phyloP scores from a whole-genome alignment of 257 asterid species.

The Solanum pinnatisectum region DNA sequence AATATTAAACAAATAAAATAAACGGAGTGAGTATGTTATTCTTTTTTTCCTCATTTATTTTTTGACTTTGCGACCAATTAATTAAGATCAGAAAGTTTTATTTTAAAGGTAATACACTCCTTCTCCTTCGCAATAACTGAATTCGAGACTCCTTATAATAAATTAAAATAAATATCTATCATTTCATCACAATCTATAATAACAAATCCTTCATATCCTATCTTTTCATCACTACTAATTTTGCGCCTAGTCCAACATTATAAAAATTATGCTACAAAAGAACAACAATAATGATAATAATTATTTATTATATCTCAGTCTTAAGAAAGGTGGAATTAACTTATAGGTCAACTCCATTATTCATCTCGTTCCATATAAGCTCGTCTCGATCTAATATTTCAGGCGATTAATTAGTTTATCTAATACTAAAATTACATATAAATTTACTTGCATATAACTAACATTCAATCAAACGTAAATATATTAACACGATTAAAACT shows the following conservation, averaged over 20 bases:
- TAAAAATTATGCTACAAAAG: too few species aligned
- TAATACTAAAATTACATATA: neutral
- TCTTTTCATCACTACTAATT: neutral
- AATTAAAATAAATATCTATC: accelerated
- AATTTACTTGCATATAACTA: neutral
- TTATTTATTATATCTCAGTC: neutral
- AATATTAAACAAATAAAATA: too few species aligned
- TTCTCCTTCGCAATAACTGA: neutral
- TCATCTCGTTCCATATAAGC: neutral
- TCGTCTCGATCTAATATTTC: neutral
- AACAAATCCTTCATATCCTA: neutral
- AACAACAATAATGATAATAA: neutral
- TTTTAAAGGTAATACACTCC: neutral
- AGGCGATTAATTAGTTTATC: neutral
- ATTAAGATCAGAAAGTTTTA: neutral
- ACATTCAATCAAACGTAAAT: neutral
- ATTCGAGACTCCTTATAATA: neutral
- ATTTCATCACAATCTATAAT: neutral
- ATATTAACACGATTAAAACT: neutral
- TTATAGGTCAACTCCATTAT: neutral
- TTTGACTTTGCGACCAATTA: neutral
- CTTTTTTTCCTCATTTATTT: neutral
- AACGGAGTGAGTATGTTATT: neutral
- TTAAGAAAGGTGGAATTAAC: neutral
- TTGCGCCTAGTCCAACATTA: neutral